Evolutionary conservation across 1,139 yeast species (phyloP), one percentile per base, ranked within the genome.

Genomic region (Pneumocystis jirovecii): DNA sequence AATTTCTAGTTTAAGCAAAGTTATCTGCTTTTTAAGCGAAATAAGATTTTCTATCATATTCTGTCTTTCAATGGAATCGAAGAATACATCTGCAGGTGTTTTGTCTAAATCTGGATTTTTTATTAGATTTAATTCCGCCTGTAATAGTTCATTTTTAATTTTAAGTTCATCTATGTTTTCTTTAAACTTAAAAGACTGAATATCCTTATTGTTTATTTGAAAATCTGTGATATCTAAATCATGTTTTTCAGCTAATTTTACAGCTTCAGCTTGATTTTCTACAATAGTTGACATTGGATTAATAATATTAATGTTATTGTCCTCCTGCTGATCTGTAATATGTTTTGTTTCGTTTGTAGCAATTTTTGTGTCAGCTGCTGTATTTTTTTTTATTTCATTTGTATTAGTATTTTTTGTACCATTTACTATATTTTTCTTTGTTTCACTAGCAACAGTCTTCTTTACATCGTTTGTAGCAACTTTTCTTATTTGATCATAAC

Each of bases 1-100:
- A 44, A 76, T 69, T 63, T 71, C 70, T 15, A 67, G 66, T 66
- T 74, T 74, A 31, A 76, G 76, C 8, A 68, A 70, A 44, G 72
- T 70, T 25, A 76, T 69, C 68, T 77, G 78, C 6, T 71, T 73
- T 66, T 75, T 73, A 61, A 76, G 63, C 5, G 69, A 65, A 39
- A 70, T 62, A 44, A 70, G 68, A 3, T 70, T 68, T 34, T 64
- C 65, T 17, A 59, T 63, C 60, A 64, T 65, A 21, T 35, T 39
- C 10, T 63, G 67, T n/a, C 63, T 45, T 34, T 65, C 63, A 35
- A 44, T 64, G n/a, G 64, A 40, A 37, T 45, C 59, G 37, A 64
- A 21, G 19, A 39, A 61, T 8, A 65, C 65, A 8, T 64, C 66
- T 37, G n/a, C 21, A 15, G 44, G 21, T 19, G 29, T 35, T 21